A percentile compares a stretch with the other conserved stretches of the same genome.
Conservation (phyloP, 177 flowering plant genomes). For the Vitis hybrid region DNA sequence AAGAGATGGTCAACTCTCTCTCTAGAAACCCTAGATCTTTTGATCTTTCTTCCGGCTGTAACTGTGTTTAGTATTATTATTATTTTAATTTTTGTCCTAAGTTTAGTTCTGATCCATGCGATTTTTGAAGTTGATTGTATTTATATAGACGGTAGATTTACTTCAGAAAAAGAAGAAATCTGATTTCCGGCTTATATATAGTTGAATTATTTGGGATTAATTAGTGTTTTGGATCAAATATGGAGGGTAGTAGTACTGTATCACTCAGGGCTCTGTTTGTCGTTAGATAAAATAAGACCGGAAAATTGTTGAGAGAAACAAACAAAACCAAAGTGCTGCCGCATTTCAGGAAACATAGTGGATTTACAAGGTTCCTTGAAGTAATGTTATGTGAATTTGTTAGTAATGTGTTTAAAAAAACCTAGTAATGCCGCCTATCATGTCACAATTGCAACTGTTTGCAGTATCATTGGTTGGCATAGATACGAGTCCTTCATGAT, state of each 20-base stretch:
- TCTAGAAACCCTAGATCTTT: constrained; percentile 1
- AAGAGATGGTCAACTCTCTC: constrained; percentile 73
- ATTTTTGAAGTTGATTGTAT: background rate
- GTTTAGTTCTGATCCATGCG: background rate
- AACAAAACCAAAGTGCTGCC: too few relatives aligned
- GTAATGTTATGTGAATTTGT: too few relatives aligned
- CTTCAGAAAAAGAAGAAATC: too few relatives aligned
- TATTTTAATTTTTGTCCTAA: background rate
- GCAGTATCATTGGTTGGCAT: too few relatives aligned
- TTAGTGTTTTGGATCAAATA: background rate
- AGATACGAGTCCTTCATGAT: too few relatives aligned
- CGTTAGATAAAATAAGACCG: background rate
- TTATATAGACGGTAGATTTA: too few relatives aligned
- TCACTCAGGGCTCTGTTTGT: background rate
- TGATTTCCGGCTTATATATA: background rate
- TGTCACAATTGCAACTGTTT: too few relatives aligned
- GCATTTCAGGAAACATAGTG: too few relatives aligned
- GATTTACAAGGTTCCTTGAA: too few relatives aligned
- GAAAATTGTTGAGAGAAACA: background rate
- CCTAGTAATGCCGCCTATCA: too few relatives aligned
- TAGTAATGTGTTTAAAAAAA: too few relatives aligned
- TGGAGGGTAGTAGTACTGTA: background rate
- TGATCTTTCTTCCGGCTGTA: background rate
- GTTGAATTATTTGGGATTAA: background rate
- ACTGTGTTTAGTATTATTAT: background rate